phyloP scores from a whole-genome alignment of 441 rosid species.

The Aleurites moluccanus region DNA sequence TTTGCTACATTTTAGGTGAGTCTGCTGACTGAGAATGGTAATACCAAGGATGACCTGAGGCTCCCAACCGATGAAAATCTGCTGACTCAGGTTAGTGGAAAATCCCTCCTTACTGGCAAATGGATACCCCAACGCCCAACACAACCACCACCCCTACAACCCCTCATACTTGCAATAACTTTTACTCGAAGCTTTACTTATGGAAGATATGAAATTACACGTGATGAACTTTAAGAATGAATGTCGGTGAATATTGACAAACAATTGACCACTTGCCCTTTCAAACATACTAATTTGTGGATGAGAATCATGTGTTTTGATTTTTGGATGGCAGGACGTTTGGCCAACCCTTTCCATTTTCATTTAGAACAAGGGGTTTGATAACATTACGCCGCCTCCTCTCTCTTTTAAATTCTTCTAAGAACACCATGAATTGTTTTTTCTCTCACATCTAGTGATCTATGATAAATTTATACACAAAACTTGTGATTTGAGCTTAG shows the following conservation, averaged over 20 bases:
- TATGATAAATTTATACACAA: too few relatives aligned
- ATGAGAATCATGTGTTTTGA: neutral
- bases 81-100: conserved; percentile 49
- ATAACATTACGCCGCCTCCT: neutral
- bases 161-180: too few relatives aligned
- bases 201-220: neutral
- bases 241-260: neutral
- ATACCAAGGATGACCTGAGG: conserved; percentile 93
- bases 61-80: conserved; percentile 87
- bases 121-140: neutral
- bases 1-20: conserved; percentile 54
- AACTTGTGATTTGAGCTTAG: neutral
- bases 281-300: neutral
- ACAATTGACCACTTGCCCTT: neutral
- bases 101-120: neutral
- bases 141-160: too few relatives aligned
- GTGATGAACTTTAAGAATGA: too few relatives aligned
- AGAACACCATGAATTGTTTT: too few relatives aligned
- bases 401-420: too few relatives aligned
- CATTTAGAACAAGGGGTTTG: neutral
- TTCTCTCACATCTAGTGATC: neutral
- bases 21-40: conserved; percentile 79
- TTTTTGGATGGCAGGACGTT: neutral
- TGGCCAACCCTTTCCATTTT: neutral
- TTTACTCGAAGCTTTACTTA: too few relatives aligned